A percentile compares a stretch with the other conserved stretches of the same genome.
Conservation (phyloP, 768 basidiomycete species). For the Mycena rosella region DNA sequence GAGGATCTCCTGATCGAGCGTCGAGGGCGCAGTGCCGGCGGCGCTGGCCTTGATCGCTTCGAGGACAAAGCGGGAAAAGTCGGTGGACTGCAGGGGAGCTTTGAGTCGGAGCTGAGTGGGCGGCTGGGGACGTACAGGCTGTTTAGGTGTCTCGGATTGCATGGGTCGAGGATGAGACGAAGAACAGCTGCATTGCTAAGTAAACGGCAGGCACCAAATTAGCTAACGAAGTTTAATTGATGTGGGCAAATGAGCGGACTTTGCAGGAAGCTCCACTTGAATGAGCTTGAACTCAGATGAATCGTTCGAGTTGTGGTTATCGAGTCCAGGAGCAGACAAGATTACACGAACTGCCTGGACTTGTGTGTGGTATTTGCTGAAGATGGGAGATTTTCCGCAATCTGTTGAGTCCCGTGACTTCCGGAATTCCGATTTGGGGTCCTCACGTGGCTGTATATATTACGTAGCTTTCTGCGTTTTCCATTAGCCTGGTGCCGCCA, state of each 20-base stretch:
- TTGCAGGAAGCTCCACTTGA: background rate
- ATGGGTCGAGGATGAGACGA: conserved; percentile 24
- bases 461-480: no score
- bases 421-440: no score
- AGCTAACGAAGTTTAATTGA: background rate
- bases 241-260: background rate
- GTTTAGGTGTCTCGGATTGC: background rate
- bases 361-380: no score
- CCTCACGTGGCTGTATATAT: no score
- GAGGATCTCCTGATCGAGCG: conserved; percentile 27
- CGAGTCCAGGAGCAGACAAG: no score
- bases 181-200: conserved; percentile 24
- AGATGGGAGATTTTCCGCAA: no score
- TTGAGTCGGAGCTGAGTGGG: background rate
- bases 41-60: conserved; percentile 27
- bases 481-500: no score
- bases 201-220: background rate
- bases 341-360: no score
- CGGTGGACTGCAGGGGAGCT: conserved; percentile 11
- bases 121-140: conserved; percentile 20
- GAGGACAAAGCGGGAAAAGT: conserved; percentile 31
- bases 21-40: background rate
- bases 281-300: conserved; percentile 40
- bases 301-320: no score
- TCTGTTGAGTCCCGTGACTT: conserved; percentile 61